Base-by-base conservation (phyloP, 1,284 basidiomycete genomes). In the Filobasidium uniguttulatum region DNA sequence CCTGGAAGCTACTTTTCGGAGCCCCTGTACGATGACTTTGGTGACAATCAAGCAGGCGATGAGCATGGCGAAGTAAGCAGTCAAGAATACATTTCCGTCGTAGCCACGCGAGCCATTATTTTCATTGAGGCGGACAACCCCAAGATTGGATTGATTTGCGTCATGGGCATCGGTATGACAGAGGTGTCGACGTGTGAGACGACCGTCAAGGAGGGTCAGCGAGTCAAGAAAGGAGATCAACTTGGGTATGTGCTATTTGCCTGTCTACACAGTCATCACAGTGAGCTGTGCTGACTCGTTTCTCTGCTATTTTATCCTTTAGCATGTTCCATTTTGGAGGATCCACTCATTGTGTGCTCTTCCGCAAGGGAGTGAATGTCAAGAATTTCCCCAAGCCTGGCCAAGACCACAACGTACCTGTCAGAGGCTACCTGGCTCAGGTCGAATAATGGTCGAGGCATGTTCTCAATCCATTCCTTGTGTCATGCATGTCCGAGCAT, bases 171-270 rank as follows among this genome's bases (percentile, higher is more conserved):
- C 22, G 77, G 77, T 0, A 77, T 80, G 76, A 68, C 65, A 0
- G 77, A 79, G 59, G 71, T 78, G 0, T 77, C 77, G n/a, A 77
- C 75, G 7, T 75, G 73, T 47, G 70, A 73, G 36, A 64, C 63
- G 22, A 65, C 62, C 1, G 66, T 69, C 28, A 65, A 65, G 52
- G 61, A 56, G 23, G 66, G 65, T 5, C 54, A 66, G 19, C 50
- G 59, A 28, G 57, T 77, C 12, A 66, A 66, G 49, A 73, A 74
- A 57, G 74, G 76, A 1, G 71, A 75, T 23, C 57, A 76, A 55
- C 33, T 74, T 4, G 75, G 75, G 40, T 43, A 20, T 28, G 40
- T 29, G 31, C n/a, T 9, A 33, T n/a, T 33, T 9, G n/a, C 48
- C 61, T 49, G 57, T 60, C 56, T 22, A 15, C 22, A n/a, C 17